Evolutionary conservation across 2,329 filamentous ascomycete species (phyloP), one percentile per base, ranked within the genome.

Genomic region (Trichoderma pleuroti): DNA sequence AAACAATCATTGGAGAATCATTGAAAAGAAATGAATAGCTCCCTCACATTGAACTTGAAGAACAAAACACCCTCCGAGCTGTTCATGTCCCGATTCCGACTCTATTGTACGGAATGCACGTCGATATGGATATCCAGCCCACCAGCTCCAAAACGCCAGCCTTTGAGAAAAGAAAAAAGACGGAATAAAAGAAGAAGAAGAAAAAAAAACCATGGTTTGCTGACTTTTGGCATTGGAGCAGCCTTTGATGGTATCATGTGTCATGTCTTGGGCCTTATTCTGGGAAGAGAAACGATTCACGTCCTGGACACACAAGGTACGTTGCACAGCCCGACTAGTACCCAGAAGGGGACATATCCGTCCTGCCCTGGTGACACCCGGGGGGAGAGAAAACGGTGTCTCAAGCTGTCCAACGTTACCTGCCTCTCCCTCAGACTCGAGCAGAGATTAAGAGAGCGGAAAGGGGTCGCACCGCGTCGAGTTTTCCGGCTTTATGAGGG

Each of bases 401-500:
- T 56, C 42, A 16, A 54, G 67, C 59, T 32, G 46, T 63, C 21
- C 32, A n/a, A 42, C 42, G 67, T 30, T 28, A 57, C 30, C 21
- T 4, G 12, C n/a, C 28, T 26, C 14, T 61, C 39, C 21, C 30
- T 30, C 9, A 32, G 42, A 63, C 32, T 56, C 26, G 63, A 34
- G 52, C 18, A 42, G n/a, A 28, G 14, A 57, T 21, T 52, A 24
- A 57, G 21, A 9, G 54, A 24, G 54, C n/a, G 56, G 32, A 2
- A 34, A 36, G 39, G 34, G 21, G 56, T 61, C 5, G 28, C 39
- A 49, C 39, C 16, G 39, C 16, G 12, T 26, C 16, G 21, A 42
- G 36, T 28, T 32, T n/a, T 28, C n/a, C 14, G 14, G 57, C 28
- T 46, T 65, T 62, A 71, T 54, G 57, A 54, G 16, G 85, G 83